These are phyloP conservation scores for Taiwanofungus camphoratus DNA, from an alignment of 1,284 basidiomycete genomes.

Conservation along the genomic window DNA sequence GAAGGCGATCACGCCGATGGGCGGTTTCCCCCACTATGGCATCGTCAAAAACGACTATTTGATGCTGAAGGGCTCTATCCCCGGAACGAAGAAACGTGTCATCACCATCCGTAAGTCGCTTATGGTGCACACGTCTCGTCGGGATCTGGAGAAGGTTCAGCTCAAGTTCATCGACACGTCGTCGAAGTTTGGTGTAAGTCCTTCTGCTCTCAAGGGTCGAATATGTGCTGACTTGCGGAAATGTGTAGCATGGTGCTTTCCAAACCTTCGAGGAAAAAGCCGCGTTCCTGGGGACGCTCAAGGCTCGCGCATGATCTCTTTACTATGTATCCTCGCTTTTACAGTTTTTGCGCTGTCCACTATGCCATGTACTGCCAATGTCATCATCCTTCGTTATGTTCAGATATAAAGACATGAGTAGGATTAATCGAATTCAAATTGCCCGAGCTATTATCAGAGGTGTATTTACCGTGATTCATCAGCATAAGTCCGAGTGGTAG, in stretches of 20 bases:
- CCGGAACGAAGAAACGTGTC: conserved; percentile 97
- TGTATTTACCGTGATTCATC: too few relatives aligned
- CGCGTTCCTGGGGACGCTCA: conserved; percentile 91
- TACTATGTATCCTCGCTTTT: conserved; percentile 10
- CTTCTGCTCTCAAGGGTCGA: background rate
- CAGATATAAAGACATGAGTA: too few relatives aligned
- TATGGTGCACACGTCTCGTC: conserved; percentile 83
- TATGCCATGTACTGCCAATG: conserved; percentile 36
- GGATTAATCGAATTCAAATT: too few relatives aligned
- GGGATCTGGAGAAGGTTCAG: conserved; percentile 93
- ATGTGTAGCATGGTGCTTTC: conserved; percentile 81
- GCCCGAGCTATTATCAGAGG: too few relatives aligned
- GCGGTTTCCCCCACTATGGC: conserved; percentile 99
- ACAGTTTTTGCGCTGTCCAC: too few relatives aligned
- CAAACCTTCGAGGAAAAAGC: conserved; percentile 95
- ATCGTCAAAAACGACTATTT: conserved; percentile 98
- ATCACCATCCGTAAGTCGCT: conserved; percentile 88
- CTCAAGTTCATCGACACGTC: conserved; percentile 99
- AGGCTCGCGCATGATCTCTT: conserved; percentile 56
- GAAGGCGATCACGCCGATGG: conserved; percentile 97
- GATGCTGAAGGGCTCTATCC: conserved; percentile 91
- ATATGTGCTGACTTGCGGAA: conserved; percentile 6
- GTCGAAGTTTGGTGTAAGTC: conserved; percentile 86
- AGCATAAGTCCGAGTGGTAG: too few relatives aligned
- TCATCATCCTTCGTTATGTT: background rate